These are phyloP conservation scores for Maudiozyma saulgeensis DNA, from an alignment of 805 yeast genomes.

Conservation along the genomic window DNA sequence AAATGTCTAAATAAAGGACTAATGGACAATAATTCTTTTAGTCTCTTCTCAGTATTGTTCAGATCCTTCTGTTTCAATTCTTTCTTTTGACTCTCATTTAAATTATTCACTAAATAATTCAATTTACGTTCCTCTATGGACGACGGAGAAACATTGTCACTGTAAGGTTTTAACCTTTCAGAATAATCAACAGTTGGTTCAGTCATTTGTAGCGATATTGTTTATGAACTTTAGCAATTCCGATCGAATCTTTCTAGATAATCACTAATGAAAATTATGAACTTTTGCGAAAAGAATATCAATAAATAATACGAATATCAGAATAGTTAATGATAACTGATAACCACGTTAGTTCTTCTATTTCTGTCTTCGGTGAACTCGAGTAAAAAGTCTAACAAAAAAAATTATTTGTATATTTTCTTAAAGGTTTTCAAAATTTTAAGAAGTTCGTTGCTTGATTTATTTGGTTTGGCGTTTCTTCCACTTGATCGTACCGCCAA, in stretches of 20 bases:
- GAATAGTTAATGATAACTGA: too few species aligned
- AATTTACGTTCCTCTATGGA: conserved; percentile 4
- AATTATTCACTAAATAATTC: conserved; percentile 5
- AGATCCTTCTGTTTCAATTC: conserved; percentile 9
- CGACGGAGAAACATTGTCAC: conserved; percentile 4
- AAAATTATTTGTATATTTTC: not conserved
- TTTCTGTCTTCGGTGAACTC: too few species aligned
- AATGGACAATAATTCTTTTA: conserved; percentile 54
- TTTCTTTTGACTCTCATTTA: not conserved
- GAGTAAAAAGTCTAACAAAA: too few species aligned
- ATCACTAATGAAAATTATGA: too few species aligned
- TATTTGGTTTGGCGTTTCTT: conserved; percentile 1
- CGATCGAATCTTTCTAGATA: too few species aligned
- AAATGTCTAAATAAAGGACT: conserved; percentile 62
- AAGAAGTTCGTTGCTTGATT: not conserved
- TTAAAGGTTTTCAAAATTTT: not conserved
- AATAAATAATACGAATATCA: too few species aligned
- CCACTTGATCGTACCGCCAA: not conserved
- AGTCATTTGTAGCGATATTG: conserved; percentile 4
- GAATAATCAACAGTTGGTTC: conserved; percentile 8
- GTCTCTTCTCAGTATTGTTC: conserved; percentile 56
- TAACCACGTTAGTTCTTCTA: too few species aligned
- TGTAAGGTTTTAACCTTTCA: conserved; percentile 11
- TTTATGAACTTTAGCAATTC: too few species aligned
- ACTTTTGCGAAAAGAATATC: too few species aligned